Percentiles rank a stretch among this genome's conserved stretches.
Evolutionary conservation across 1,139 yeast genomes (phyloP).

Genomic region (Saccharomyces hybrid): DNA sequence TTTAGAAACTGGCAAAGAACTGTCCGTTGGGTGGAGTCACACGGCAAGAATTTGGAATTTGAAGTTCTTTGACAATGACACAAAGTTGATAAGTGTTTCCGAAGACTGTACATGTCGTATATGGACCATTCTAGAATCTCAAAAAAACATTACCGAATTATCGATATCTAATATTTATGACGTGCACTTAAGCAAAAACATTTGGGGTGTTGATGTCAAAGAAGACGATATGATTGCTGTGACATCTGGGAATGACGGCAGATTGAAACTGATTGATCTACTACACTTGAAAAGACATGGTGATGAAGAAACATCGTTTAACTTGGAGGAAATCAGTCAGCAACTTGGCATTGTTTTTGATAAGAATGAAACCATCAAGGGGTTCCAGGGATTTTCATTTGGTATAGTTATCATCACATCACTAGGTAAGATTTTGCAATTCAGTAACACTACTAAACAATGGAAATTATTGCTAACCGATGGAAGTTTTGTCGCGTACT

Average conservation of each 20-base stretch:
- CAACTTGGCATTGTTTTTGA: conserved; percentile 29
- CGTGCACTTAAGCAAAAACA: conserved; percentile 77
- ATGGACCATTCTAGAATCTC: conserved; percentile 45
- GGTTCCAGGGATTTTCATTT: conserved; percentile 42
- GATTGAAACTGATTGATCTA: conserved; percentile 57
- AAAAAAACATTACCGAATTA: conserved; percentile 31
- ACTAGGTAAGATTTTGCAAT: conserved; percentile 44
- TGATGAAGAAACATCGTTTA: conserved; percentile 29
- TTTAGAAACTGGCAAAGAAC: conserved; percentile 44
- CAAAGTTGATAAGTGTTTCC: conserved; percentile 55
- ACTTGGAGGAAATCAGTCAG: conserved; percentile 32
- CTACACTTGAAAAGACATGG: conserved; percentile 24
- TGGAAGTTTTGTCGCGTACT: conserved; percentile 39
- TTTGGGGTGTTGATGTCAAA: conserved; percentile 74
- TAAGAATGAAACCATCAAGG: conserved; percentile 56
- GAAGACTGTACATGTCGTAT: conserved; percentile 83
- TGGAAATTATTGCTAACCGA: conserved; percentile 36
- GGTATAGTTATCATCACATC: conserved; percentile 56
- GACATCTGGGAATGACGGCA: conserved; percentile 89
- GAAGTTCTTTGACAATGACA: conserved; percentile 42
- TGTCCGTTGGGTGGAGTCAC: conserved; percentile 96
- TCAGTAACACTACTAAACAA: conserved; percentile 21
- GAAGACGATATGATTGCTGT: conserved; percentile 44
- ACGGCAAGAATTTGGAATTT: conserved; percentile 89
- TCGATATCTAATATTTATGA: conserved; percentile 43